A percentile compares a stretch with the other conserved stretches of the same genome.
Conservation (phyloP, 1,139 yeast species). For the Lodderomyces jiufengensis region DNA sequence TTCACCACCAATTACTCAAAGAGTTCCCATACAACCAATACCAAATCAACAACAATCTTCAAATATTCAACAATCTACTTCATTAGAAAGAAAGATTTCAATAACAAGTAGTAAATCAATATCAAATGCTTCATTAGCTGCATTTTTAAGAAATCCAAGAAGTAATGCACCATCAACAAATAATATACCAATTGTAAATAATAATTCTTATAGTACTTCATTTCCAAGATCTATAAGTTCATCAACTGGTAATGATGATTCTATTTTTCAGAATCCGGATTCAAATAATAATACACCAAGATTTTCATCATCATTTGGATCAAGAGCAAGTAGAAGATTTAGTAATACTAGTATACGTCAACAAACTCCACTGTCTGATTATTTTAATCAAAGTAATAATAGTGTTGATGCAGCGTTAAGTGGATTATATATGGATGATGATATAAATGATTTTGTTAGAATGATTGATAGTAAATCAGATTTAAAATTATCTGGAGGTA, state of each 20-base stretch:
- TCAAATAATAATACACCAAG: slow-evolving; percentile 22
- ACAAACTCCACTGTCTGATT: slow-evolving; percentile 22
- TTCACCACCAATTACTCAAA: slow-evolving; percentile 47
- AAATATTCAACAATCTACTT: slow-evolving; percentile 16
- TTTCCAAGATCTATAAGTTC: slow-evolving; percentile 41
- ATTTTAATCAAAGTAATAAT: slow-evolving; percentile 14
- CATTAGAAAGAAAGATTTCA: slow-evolving; percentile 41
- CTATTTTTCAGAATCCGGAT: slow-evolving; percentile 21
- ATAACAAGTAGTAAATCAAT: slow-evolving; percentile 47
- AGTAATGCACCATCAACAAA: slow-evolving; percentile 32
- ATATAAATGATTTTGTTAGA: slow-evolving; percentile 73
- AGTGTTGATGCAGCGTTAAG: slow-evolving; percentile 34
- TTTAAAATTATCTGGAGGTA: slow-evolving; percentile 29
- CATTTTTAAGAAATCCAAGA: slow-evolving; percentile 49
- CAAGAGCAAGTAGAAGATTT: slow-evolving; percentile 45
- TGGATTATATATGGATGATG: slow-evolving; percentile 58
- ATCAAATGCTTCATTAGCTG: slow-evolving; percentile 56
- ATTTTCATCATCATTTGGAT: slow-evolving; percentile 56
- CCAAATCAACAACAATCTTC: slow-evolving; percentile 7
- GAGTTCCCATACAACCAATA: slow-evolving; percentile 26
- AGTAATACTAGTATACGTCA: slow-evolving; percentile 37
- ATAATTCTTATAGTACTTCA: slow-evolving; percentile 16
- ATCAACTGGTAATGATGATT: slow-evolving; percentile 36
- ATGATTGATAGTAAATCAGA: slow-evolving; percentile 71
- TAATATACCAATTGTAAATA: slow-evolving; percentile 23